These are phyloP conservation scores for Eucalyptus urophylla DNA, from an alignment of 345 rosid genomes.

Conservation along the genomic window DNA sequence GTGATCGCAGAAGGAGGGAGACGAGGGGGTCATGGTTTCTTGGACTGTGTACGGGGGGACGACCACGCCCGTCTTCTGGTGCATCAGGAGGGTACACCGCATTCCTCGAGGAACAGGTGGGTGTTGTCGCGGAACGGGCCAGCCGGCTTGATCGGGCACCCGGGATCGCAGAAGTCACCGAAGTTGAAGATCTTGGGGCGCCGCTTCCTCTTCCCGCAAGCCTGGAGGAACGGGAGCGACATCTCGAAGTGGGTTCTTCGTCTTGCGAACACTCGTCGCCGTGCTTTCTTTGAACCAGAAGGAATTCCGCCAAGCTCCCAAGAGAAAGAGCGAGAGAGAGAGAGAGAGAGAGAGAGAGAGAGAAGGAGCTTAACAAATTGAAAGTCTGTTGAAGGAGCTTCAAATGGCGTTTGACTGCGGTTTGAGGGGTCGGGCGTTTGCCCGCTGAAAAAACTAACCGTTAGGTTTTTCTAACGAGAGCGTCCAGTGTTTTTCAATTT, in stretches of 20 bases:
- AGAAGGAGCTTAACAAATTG: too few relatives aligned
- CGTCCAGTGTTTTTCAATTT: not conserved
- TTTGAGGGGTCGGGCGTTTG: not conserved
- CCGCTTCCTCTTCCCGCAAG: conserved; percentile 54
- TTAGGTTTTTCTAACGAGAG: not conserved
- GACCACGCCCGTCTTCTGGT: conserved; percentile 21
- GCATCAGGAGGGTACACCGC: conserved; percentile 48
- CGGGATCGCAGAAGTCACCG: conserved; percentile 31
- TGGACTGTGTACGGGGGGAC: conserved; percentile 56
- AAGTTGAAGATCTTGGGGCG: conserved; percentile 28
- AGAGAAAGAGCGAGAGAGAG: not conserved
- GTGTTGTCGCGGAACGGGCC: conserved; percentile 54
- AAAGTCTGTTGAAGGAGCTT: not conserved
- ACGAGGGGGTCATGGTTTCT: conserved; percentile 28
- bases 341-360: not conserved
- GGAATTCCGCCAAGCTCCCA: not conserved
- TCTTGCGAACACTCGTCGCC: not conserved
- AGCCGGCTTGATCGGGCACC: conserved; percentile 17
- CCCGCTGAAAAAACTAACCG: not conserved
- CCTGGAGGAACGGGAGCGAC: conserved; percentile 44
- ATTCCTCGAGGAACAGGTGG: conserved; percentile 31
- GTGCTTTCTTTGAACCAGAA: not conserved
- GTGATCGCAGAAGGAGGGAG: conserved; percentile 53
- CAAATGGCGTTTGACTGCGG: not conserved
- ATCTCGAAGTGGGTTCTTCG: not conserved